These are phyloP conservation scores for Globisporangium carolinianum DNA, from an alignment of 352 stramenopile species.

Conservation along the genomic window DNA sequence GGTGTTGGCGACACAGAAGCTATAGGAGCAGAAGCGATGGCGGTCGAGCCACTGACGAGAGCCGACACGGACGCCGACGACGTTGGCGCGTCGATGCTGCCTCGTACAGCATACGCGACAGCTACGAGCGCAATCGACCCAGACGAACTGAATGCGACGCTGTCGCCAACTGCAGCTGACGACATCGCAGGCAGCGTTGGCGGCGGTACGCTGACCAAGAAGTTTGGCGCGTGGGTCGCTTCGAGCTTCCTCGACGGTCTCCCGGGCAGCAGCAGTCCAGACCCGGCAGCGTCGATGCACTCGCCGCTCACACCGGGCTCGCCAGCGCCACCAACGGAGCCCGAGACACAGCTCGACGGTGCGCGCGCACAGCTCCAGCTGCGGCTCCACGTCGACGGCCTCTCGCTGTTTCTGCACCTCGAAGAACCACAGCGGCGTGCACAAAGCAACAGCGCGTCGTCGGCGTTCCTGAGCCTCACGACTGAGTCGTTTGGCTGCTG, in stretches of 20 bases:
- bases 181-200: slow-evolving; percentile 7
- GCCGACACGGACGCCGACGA: slow-evolving; percentile 1
- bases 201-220: slow-evolving; percentile 38
- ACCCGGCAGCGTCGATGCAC: background rate
- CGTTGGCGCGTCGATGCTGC: slow-evolving; percentile 1
- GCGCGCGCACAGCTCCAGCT: slow-evolving; percentile 48
- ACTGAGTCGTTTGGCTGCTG: slow-evolving; percentile 68
- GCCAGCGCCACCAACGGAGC: slow-evolving; percentile 10
- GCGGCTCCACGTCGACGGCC: slow-evolving; percentile 62
- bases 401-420: slow-evolving; percentile 63
- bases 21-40: no score
- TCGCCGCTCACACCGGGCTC: slow-evolving; percentile 6
- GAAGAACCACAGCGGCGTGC: slow-evolving; percentile 22
- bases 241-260: slow-evolving; percentile 52
- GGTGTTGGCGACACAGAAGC: no score
- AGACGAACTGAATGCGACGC: slow-evolving; percentile 4
- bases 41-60: no score
- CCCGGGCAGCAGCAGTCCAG: slow-evolving; percentile 7
- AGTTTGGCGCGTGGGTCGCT: slow-evolving; percentile 48
- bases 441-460: slow-evolving; percentile 16
- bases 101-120: background rate
- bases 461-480: slow-evolving; percentile 53
- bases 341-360: slow-evolving; percentile 21
- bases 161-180: slow-evolving; percentile 8
- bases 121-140: slow-evolving; percentile 1